Evolutionary conservation across 495 filamentous ascomycete species (phyloP), one percentile per base, ranked within the genome.

Genomic region (Platismatia glauca): DNA sequence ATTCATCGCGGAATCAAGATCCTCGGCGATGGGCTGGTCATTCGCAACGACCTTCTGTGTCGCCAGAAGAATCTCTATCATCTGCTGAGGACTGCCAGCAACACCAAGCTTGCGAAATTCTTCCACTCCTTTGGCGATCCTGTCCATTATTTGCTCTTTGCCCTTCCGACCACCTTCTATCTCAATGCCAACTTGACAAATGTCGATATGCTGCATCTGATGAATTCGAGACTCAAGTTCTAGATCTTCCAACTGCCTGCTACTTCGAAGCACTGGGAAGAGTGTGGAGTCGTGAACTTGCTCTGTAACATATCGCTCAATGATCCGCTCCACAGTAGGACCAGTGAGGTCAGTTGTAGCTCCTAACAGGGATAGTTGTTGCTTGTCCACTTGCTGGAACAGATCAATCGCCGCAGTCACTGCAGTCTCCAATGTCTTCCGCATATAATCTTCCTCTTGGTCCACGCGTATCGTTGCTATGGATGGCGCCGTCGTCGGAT

Each of bases 281-380:
- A 97, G 83, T 29, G 92, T 78, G 16, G 88, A 78, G 69, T 94
- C 88, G 65, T 99, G 92, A 16, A 97, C 84, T 72, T 97, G 93
- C 69, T 97, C 95, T 3, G 89, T 84, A 37, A 97, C 85, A 75
- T 97, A 97, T 18, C 91, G 87, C 74, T 99, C 95, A 67, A 99
- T 95, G 62, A 97, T 81, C 35, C 89, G 84, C 73, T 99, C 95
- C 13, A 97, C 92, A 27, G 91, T 72, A 18, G 91, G 90, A 0
- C 94, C 95, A 3, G 95, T 97, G 20, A 99, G 78, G 65, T 97
- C 91, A 5, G 95, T 99, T 6, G 90, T 95, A 11, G 92, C 87
- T 11, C 91, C 95, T 20, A 99, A 82, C 29, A 93, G 81, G 18
- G 93, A 95, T 50, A 99, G 76, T 70, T 97, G 95, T 64, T 95